Evolutionary conservation across 257 asterid species (phyloP).

Genomic region (Capsicum rhomboideum): DNA sequence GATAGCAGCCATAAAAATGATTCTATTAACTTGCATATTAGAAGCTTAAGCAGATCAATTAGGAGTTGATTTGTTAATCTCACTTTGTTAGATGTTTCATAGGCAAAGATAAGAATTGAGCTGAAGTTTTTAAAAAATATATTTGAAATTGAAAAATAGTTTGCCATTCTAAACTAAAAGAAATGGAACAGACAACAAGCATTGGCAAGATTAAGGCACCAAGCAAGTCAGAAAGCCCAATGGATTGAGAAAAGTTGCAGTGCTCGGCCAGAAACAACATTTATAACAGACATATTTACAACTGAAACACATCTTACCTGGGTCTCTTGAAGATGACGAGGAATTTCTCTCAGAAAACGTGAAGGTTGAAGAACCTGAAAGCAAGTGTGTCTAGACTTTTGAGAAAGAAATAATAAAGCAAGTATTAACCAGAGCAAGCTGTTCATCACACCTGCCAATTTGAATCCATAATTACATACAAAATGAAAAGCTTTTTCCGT

Average conservation of each 20-base stretch:
- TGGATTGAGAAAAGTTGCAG: neutral
- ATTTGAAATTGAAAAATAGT: neutral
- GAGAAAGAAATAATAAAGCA: conserved; percentile 8
- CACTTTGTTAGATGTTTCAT: neutral
- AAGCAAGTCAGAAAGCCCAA: neutral
- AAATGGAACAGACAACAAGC: neutral
- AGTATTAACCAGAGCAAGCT: neutral
- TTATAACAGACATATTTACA: neutral
- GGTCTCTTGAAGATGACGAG: conserved; percentile 59
- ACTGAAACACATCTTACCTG: conserved; percentile 31
- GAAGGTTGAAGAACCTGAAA: conserved; percentile 94
- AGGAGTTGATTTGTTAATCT: neutral
- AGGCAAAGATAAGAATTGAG: neutral
- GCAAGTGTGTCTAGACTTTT: conserved; percentile 11
- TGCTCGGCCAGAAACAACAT: neutral
- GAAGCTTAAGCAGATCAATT: neutral
- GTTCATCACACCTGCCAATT: conserved; percentile 82
- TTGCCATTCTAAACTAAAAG: neutral
- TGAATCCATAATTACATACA: conserved; percentile 72
- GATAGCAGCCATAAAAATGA: neutral
- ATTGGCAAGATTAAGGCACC: neutral
- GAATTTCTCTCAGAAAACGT: conserved; percentile 89
- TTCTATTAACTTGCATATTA: neutral
- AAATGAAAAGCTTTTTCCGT: conserved; percentile 63
- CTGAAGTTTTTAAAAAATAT: neutral